Evolutionary conservation across 345 rosid genomes (phyloP), one percentile per base, ranked within the genome.

Genomic region (Microcos paniculata): DNA sequence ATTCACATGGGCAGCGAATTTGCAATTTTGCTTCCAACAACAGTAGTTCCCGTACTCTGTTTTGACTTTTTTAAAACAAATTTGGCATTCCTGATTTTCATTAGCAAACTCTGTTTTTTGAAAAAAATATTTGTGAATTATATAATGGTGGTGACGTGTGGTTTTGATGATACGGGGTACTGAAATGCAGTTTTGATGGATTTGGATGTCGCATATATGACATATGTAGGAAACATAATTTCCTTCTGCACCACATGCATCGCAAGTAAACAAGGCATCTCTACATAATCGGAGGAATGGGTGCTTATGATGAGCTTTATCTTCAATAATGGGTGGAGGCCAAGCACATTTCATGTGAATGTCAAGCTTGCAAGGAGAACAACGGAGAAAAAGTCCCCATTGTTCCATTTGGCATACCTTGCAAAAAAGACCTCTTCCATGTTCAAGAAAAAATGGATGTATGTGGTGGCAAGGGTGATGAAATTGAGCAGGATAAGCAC

Each of bases 231-330:
- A 78, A 40, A 56, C 0, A 16, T 16, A 62, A 40, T 77, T 48
- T 0, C 76, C 80, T 21, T 69, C 10, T 0, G 2, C 48, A 11
- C 80, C 80, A 52, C 83, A 81, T 16, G 73, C 84, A 74, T 81
- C 76, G 24, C 80, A 81, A 23, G 48, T 11, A 1, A 23, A 56
- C 11, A 2, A 3, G 1, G 1, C 13, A n/a, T 24, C 13, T 56
- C 61, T 56, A 0, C 18, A 77, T 43, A 1, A 48, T 5, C 0
- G 1, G 30, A 42, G 14, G 13, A 62, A 62, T 30, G n/a, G 2
- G 21, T 62, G 66, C 21, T 56, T 30, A 56, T 15, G 11, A 62
- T 62, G 40, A 62, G 2, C 14, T 30, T 31, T 33, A 16, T 14
- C 9, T 62, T 28, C 16, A 56, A 56, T 0, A 42, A 0, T 12